Percentiles rank a stretch among this genome's conserved stretches.
phyloP scores from a whole-genome alignment of 2,329 filamentous ascomycete species.

The Pseudogymnoascus sp. region DNA sequence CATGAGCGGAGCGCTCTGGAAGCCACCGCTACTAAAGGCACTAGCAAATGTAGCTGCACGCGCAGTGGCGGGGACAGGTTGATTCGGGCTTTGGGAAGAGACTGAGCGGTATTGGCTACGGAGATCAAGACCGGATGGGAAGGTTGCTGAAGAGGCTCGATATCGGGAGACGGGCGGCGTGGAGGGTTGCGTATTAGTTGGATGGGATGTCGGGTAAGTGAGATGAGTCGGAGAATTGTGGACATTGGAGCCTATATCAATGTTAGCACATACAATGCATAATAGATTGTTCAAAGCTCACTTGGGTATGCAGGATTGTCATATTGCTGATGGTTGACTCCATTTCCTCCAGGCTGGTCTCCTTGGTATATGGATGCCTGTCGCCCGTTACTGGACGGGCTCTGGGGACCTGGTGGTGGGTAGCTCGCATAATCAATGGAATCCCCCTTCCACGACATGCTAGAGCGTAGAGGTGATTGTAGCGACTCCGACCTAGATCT shows the following conservation, averaged over 20 bases:
- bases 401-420: constrained; percentile 35
- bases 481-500: constrained; percentile 49
- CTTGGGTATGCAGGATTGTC: constrained; percentile 45
- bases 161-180: constrained; percentile 37
- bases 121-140: constrained; percentile 39
- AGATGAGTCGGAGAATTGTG: constrained; percentile 41
- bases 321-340: constrained; percentile 38
- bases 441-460: constrained; percentile 56
- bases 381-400: constrained; percentile 39
- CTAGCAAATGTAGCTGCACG: constrained; percentile 34
- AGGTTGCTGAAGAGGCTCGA: constrained; percentile 41
- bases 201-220: constrained; percentile 39
- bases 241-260: constrained; percentile 35
- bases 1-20: constrained; percentile 45
- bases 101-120: constrained; percentile 37
- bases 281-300: constrained; percentile 30
- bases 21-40: constrained; percentile 40
- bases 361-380: constrained; percentile 43
- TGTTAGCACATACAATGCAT: constrained; percentile 16
- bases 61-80: constrained; percentile 26
- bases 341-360: constrained; percentile 37
- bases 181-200: constrained; percentile 32
- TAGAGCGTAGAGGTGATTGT: constrained; percentile 49
- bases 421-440: constrained; percentile 48
- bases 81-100: constrained; percentile 19